Percentiles rank a stretch among this genome's conserved stretches.
phyloP scores from a whole-genome alignment of 805 yeast species.

The Saccharomycopsis synnaedendra region DNA sequence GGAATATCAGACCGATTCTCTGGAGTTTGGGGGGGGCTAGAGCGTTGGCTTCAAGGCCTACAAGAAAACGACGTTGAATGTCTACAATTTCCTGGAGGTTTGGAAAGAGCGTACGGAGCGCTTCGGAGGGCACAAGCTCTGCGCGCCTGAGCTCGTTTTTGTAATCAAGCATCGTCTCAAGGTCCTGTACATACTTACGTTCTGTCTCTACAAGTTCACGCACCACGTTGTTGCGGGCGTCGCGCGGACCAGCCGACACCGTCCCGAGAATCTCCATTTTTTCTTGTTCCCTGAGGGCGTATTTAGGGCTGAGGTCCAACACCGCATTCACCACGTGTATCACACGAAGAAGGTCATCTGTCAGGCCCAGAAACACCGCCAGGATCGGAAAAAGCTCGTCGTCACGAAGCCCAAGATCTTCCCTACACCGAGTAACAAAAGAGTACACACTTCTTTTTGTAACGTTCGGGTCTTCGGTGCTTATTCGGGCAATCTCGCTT shows the following conservation, averaged over 20 bases:
- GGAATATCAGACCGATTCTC: slow-evolving; percentile 79
- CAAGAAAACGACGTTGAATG: slow-evolving; percentile 80
- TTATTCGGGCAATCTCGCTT: slow-evolving; percentile 47
- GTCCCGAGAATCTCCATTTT: slow-evolving; percentile 14
- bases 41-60: slow-evolving; percentile 84
- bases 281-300: slow-evolving; percentile 21
- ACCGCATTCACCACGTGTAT: slow-evolving; percentile 61
- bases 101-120: slow-evolving; percentile 73
- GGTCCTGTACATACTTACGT: slow-evolving; percentile 83
- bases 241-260: slow-evolving; percentile 23
- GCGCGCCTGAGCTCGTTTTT: slow-evolving; percentile 54
- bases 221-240: slow-evolving; percentile 65
- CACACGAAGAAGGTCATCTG: slow-evolving; percentile 67
- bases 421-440: slow-evolving; percentile 77
- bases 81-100: slow-evolving; percentile 75
- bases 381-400: slow-evolving; percentile 83
- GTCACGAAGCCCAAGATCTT: slow-evolving; percentile 61
- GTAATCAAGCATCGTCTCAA: slow-evolving; percentile 63
- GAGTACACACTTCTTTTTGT: slow-evolving; percentile 87
- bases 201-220: slow-evolving; percentile 83
- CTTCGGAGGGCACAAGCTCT: slow-evolving; percentile 67
- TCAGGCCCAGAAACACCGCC: slow-evolving; percentile 74
- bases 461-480: slow-evolving; percentile 70
- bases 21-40: slow-evolving; percentile 63
- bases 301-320: slow-evolving; percentile 39